A percentile compares a stretch with the other conserved stretches of the same genome.
Evolutionary conservation across 2,329 filamentous ascomycete species (phyloP).

Genomic region (Colletotrichum ledebouriae): DNA sequence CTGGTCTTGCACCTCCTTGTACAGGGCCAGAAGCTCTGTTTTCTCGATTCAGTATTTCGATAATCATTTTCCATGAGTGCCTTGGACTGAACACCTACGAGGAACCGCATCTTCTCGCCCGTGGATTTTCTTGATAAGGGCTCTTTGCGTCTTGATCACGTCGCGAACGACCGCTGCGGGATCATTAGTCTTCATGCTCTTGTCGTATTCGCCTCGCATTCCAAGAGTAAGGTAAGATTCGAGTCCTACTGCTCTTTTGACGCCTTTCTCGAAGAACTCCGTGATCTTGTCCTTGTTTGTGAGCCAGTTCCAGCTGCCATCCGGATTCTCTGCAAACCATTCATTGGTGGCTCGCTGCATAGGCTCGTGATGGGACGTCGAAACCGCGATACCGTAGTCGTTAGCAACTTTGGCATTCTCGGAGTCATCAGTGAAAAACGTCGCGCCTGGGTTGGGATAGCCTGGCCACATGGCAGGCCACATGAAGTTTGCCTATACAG

Average conservation of each 20-base stretch:
- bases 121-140: constrained; percentile 66
- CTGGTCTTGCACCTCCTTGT: constrained; percentile 75
- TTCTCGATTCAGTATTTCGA: neutral
- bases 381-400: constrained; percentile 74
- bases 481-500: constrained; percentile 69
- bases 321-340: constrained; percentile 53
- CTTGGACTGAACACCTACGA: constrained; percentile 50
- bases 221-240: constrained; percentile 71
- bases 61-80: neutral
- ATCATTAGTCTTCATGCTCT: constrained; percentile 62
- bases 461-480: constrained; percentile 77
- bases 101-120: constrained; percentile 57
- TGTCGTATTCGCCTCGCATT: constrained; percentile 73
- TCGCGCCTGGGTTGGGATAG: constrained; percentile 61
- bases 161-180: constrained; percentile 65
- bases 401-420: constrained; percentile 71
- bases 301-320: constrained; percentile 72
- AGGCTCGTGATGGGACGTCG: constrained; percentile 75
- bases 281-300: constrained; percentile 68
- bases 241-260: constrained; percentile 64
- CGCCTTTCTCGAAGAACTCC: constrained; percentile 69
- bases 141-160: constrained; percentile 67
- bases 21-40: constrained; percentile 72
- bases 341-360: constrained; percentile 71
- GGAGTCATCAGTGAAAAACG: constrained; percentile 73